Evolutionary conservation across 208 protist genomes (phyloP), one percentile per base, ranked within the genome.

Genomic region (Trypanosoma boissoni): DNA sequence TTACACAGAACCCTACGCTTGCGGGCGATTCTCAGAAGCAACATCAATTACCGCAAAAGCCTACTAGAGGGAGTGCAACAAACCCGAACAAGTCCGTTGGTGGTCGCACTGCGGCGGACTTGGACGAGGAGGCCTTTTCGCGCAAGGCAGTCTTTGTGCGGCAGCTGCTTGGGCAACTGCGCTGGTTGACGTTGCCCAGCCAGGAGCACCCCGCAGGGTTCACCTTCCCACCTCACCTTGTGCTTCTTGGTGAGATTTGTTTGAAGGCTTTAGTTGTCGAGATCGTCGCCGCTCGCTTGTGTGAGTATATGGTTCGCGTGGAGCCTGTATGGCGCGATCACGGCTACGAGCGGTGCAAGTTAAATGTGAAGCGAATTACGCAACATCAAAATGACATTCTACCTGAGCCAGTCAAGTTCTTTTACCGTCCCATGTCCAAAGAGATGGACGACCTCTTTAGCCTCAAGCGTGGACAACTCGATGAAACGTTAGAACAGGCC

Each of bases 301-400:
- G 82, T 64, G 91, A 96, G 77, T 96, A 96, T 74, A 82, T 94
- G 72, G 80, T 93, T 46, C 91, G 91, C 9, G 83, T 82, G 18
- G 91, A 96, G 78, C 83, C 86, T 34, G 77, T 91, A 5, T 96
- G 91, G 88, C 78, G 78, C 20, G 74, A 68, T 51, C 87, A 81
- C 55, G 87, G 86, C 9, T 90, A 72, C 51, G 91, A 96, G 70
- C 82, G 87, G 20, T 80, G 80, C 34, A 55, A 64, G 42, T 69
- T 89, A 7, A 58, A 80, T 34, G 60, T 79, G n/a, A 18, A 27
- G 18, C 54, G 68, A 20, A 80, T 86, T 8, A 68, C 68, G 18
- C 58, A 57, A 27, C 53, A 44, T 3, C 32, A 52, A 16, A 41
- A 24, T 7, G 85, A 92, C 51, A 66, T 95, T 18, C 57, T 86